A percentile compares a stretch with the other conserved stretches of the same genome.
These are phyloP conservation scores for Limtongozyma cylindracea DNA, from an alignment of 805 yeast genomes.

Conservation along the genomic window DNA sequence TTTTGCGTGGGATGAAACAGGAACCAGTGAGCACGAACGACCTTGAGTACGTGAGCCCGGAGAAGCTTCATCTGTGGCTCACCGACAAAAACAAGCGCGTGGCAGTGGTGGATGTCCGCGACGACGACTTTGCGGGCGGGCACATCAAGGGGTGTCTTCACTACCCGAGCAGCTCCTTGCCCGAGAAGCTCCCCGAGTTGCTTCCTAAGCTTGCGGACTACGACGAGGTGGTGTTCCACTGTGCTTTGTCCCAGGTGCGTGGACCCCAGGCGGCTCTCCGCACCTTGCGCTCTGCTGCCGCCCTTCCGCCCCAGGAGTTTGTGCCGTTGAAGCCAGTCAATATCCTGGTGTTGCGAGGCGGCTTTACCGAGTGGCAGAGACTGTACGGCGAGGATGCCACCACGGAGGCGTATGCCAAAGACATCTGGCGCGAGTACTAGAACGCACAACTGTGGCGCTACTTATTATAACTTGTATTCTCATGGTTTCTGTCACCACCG, in stretches of 20 bases:
- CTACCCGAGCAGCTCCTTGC: slow-evolving; percentile 24
- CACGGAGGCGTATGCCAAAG: slow-evolving; percentile 22
- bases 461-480: no score
- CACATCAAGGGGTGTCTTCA: slow-evolving; percentile 32
- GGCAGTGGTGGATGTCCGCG: slow-evolving; percentile 65
- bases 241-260: slow-evolving; percentile 75
- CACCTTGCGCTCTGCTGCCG: slow-evolving; percentile 21
- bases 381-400: slow-evolving; percentile 45
- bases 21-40: no score
- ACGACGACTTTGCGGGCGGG: slow-evolving; percentile 61
- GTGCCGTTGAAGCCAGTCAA: slow-evolving; percentile 11
- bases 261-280: slow-evolving; percentile 70
- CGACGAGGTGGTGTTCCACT: slow-evolving; percentile 58
- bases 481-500: no score
- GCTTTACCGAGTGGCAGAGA: slow-evolving; percentile 68
- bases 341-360: slow-evolving; percentile 60
- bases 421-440: no score
- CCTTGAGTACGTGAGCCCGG: no score
- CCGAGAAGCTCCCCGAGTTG: slow-evolving; percentile 12
- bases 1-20: no score
- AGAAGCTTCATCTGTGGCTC: no score
- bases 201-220: slow-evolving; percentile 8
- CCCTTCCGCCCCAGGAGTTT: slow-evolving; percentile 5
- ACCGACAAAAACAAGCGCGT: no score
- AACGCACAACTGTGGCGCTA: no score